Conservation (phyloP, 1,284 basidiomycete species). For the Schizophyllum commune region DNA sequence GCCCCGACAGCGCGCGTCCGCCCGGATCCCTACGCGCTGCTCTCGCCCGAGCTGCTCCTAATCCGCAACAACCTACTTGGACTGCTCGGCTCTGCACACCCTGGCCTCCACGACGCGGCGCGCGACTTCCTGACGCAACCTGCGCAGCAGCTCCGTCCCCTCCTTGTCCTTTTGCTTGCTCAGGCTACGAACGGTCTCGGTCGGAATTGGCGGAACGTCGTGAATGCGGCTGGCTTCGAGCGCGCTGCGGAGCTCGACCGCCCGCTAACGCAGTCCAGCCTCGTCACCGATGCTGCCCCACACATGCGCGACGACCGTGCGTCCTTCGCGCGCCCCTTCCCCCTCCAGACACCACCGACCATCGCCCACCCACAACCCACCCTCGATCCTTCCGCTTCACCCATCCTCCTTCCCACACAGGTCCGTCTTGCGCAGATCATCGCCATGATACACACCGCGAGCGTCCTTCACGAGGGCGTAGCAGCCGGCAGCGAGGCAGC, state of each 20-base stretch:
- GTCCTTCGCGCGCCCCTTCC: conserved; percentile 42
- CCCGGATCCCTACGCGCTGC: conserved; percentile 60
- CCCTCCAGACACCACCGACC: conserved; percentile 22
- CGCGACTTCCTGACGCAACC: conserved; percentile 75
- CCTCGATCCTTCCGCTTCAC: conserved; percentile 21
- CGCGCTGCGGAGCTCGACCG: conserved; percentile 16
- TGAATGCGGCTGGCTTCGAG: conserved; percentile 33
- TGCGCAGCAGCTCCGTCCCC: conserved; percentile 71
- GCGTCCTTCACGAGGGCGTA: conserved; percentile 82
- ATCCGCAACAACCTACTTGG: conserved; percentile 60
- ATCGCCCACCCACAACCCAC: not conserved
- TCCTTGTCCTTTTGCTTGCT: conserved; percentile 74
- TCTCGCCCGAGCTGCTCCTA: conserved; percentile 68
- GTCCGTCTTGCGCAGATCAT: conserved; percentile 77
- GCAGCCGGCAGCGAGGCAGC: conserved; percentile 39
- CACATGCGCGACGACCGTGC: conserved; percentile 50
- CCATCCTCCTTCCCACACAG: conserved; percentile 60
- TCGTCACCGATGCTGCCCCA: conserved; percentile 69
- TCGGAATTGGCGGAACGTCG: conserved; percentile 39
- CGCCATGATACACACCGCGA: conserved; percentile 91
- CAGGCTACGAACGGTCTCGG: conserved; percentile 77
- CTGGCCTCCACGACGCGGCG: conserved; percentile 69
- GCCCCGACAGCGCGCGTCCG: conserved; percentile 11
- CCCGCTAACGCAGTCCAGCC: conserved; percentile 51
- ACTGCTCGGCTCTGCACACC: conserved; percentile 70